phyloP scores from a whole-genome alignment of 306 rosid species.

The Prunus salicina region DNA sequence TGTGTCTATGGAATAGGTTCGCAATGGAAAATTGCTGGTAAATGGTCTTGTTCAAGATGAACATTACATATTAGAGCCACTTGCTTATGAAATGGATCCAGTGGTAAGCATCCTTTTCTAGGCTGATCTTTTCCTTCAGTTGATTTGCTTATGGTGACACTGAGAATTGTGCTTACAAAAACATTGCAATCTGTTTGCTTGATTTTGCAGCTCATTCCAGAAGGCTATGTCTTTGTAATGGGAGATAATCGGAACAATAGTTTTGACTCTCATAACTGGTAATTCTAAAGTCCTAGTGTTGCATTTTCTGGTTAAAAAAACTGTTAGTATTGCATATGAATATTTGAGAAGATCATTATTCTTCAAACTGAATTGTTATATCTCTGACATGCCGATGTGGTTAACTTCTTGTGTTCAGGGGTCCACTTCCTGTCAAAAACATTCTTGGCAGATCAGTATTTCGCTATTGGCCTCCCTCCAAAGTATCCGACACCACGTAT shows the following conservation, averaged over 20 bases:
- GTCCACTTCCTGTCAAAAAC: constrained; percentile 88
- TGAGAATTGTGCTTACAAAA: background rate
- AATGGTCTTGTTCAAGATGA: constrained; percentile 72
- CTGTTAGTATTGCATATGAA: constrained; percentile 2
- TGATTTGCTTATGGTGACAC: background rate
- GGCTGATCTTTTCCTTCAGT: background rate
- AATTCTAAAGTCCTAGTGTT: constrained; percentile 23
- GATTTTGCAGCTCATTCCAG: constrained; percentile 76
- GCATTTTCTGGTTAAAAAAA: too few relatives aligned
- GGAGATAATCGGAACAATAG: constrained; percentile 97
- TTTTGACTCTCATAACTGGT: constrained; percentile 95
- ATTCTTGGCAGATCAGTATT: constrained; percentile 87
- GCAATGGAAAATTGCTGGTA: constrained; percentile 70
- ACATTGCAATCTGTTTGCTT: background rate
- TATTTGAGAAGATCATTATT: background rate
- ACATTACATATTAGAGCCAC: constrained; percentile 76
- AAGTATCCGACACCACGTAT: constrained; percentile 40
- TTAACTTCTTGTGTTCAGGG: constrained; percentile 55
- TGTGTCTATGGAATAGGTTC: constrained; percentile 43
- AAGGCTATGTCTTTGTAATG: constrained; percentile 89
- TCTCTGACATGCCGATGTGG: constrained; percentile 18
- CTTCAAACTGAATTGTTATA: background rate
- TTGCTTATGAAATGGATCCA: constrained; percentile 66
- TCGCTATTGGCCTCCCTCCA: constrained; percentile 96
- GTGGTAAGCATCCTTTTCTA: constrained; percentile 39